phyloP scores from a whole-genome alignment of 1,139 yeast species.

The Suhomyces maxii region DNA sequence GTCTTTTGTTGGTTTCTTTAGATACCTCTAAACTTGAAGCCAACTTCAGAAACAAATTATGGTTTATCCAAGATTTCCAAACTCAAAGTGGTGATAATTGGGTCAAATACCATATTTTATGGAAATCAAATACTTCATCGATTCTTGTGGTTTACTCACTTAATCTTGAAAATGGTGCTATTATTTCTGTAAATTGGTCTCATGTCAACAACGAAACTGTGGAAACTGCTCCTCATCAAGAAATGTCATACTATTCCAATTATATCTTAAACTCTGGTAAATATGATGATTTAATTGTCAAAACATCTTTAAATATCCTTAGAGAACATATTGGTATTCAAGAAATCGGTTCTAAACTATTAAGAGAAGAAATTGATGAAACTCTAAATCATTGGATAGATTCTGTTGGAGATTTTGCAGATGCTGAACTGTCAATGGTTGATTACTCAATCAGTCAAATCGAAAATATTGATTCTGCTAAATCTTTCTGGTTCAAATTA shows the following conservation, averaged over 20 bases:
- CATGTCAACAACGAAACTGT: conserved; percentile 14
- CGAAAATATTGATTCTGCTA: neutral
- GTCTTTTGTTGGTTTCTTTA: conserved; percentile 8
- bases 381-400: conserved; percentile 18
- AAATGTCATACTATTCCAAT: conserved; percentile 38
- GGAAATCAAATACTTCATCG: conserved; percentile 67
- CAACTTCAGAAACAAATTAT: conserved; percentile 24
- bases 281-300: conserved; percentile 45
- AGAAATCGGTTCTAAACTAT: conserved; percentile 11
- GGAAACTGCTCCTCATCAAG: conserved; percentile 28
- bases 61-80: conserved; percentile 49
- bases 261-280: conserved; percentile 49
- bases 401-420: conserved; percentile 1
- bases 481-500: conserved; percentile 52
- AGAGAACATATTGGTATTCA: conserved; percentile 25
- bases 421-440: conserved; percentile 2
- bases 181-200: conserved; percentile 20
- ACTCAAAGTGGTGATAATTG: conserved; percentile 27
- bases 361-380: conserved; percentile 23
- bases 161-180: conserved; percentile 19
- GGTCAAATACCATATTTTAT: conserved; percentile 39
- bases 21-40: conserved; percentile 3
- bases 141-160: conserved; percentile 27
- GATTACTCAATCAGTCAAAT: conserved; percentile 1
- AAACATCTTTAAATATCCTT: conserved; percentile 39